These are phyloP conservation scores for Hypericum perforatum DNA, from an alignment of 345 rosid genomes.

Conservation along the genomic window DNA sequence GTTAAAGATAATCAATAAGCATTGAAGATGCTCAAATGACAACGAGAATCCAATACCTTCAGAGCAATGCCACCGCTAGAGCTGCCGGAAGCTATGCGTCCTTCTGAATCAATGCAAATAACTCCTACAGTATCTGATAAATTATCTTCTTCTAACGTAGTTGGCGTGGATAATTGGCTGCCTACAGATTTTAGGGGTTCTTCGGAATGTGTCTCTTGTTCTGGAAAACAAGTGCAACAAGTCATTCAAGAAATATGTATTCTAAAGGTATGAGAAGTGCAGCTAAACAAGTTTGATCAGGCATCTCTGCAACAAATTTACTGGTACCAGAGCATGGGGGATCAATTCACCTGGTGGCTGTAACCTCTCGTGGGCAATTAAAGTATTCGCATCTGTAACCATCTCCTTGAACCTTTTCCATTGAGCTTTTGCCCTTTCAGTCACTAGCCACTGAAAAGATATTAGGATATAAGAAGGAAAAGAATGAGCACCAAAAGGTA, in stretches of 20 bases:
- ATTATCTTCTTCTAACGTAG: slow-evolving; percentile 34
- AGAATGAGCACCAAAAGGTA: neutral
- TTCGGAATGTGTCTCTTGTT: slow-evolving; percentile 15
- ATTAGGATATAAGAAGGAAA: neutral
- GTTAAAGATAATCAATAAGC: neutral
- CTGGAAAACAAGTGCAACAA: slow-evolving; percentile 11
- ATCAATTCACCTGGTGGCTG: no score
- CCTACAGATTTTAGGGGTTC: slow-evolving; percentile 7
- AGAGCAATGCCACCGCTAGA: slow-evolving; percentile 95
- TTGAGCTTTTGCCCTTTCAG: slow-evolving; percentile 63
- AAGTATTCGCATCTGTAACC: slow-evolving; percentile 46
- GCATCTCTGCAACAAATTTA: no score
- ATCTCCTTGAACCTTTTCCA: slow-evolving; percentile 65
- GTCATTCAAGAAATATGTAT: no score
- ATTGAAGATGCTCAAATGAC: slow-evolving; percentile 1
- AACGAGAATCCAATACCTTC: slow-evolving; percentile 41
- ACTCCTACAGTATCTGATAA: slow-evolving; percentile 92
- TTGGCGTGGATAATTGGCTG: slow-evolving; percentile 12
- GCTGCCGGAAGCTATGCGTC: slow-evolving; percentile 73
- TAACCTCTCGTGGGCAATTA: slow-evolving; percentile 1
- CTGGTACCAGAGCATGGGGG: no score
- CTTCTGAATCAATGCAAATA: slow-evolving; percentile 77
- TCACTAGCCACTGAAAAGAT: slow-evolving; percentile 69
- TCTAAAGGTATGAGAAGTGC: no score
- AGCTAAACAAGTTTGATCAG: no score